A percentile compares a stretch with the other conserved stretches of the same genome.
These are phyloP conservation scores for Mycena rebaudengoi DNA, from an alignment of 768 basidiomycete species.

Conservation along the genomic window DNA sequence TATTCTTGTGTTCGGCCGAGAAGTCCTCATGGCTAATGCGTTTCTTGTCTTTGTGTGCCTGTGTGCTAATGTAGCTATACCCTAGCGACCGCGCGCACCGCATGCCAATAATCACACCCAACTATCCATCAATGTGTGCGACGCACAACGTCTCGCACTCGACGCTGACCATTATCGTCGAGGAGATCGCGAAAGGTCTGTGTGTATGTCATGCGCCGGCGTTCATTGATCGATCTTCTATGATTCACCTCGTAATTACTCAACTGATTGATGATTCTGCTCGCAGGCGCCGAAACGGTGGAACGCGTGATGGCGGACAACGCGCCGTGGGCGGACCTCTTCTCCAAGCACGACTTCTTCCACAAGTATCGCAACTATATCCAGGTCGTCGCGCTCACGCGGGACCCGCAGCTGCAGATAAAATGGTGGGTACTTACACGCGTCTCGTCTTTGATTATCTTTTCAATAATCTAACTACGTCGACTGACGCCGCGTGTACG, in stretches of 20 bases:
- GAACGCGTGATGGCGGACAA: conserved; percentile 87
- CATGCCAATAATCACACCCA: conserved; percentile 99
- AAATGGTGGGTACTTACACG: conserved; percentile 75
- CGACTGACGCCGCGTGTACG: too few relatives aligned
- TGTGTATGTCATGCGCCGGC: conserved; percentile 7
- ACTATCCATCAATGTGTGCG: conserved; percentile 98
- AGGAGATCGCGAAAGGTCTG: conserved; percentile 91
- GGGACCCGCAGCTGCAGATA: conserved; percentile 78
- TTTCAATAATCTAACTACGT: not conserved
- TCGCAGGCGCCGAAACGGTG: conserved; percentile 88
- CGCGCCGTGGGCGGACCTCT: conserved; percentile 90
- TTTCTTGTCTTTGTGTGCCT: too few relatives aligned
- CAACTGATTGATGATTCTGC: conserved; percentile 14
- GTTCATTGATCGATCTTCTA: too few relatives aligned
- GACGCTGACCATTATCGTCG: conserved; percentile 93
- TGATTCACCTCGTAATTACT: not conserved
- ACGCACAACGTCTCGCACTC: conserved; percentile 98
- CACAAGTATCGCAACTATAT: conserved; percentile 95
- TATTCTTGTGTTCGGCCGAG: not conserved
- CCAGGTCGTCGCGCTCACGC: conserved; percentile 92
- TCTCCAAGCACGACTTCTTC: conserved; percentile 96
- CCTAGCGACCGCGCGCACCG: conserved; percentile 90
- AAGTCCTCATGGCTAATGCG: conserved; percentile 10
- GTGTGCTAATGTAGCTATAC: too few relatives aligned
- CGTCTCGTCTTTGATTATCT: not conserved